Percentiles rank a stretch among this genome's conserved stretches.
phyloP scores from a whole-genome alignment of 371 early-diverging fungal genomes.

The Nematocida sp. region DNA sequence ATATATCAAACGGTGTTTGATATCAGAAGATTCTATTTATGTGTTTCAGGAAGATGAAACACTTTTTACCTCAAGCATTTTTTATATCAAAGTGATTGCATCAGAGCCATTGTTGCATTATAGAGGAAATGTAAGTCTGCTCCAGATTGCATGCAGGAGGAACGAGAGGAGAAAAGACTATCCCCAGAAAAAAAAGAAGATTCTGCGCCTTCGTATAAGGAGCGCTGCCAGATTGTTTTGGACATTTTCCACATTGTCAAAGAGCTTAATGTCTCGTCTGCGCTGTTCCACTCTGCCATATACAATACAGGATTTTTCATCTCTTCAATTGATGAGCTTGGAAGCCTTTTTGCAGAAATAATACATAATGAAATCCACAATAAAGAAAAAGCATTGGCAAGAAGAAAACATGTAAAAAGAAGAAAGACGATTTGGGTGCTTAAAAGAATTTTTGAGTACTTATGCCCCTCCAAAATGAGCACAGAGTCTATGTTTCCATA shows the following conservation, averaged over 20 bases:
- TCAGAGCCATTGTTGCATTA: background rate
- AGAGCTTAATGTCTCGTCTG: constrained; percentile 2
- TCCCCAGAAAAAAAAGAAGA: background rate
- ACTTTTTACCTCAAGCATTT: background rate
- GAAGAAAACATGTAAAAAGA: background rate
- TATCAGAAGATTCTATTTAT: background rate
- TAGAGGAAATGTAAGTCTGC: background rate
- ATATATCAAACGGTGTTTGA: constrained; percentile 47
- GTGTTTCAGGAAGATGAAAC: background rate
- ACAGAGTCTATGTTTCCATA: too few species aligned
- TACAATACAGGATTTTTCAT: background rate
- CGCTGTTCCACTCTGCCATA: background rate
- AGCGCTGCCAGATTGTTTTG: too few species aligned
- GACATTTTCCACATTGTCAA: background rate
- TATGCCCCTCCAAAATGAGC: background rate
- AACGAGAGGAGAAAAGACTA: background rate
- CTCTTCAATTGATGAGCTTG: background rate
- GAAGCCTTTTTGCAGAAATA: background rate
- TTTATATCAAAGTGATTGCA: background rate
- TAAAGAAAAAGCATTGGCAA: background rate
- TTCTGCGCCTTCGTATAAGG: background rate
- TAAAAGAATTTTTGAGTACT: background rate
- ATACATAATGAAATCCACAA: background rate
- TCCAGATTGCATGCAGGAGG: background rate
- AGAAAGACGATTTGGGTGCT: background rate